A percentile compares a stretch with the other conserved stretches of the same genome.
Conservation (phyloP, 768 basidiomycete genomes). For the Leccinum truebloodii region DNA sequence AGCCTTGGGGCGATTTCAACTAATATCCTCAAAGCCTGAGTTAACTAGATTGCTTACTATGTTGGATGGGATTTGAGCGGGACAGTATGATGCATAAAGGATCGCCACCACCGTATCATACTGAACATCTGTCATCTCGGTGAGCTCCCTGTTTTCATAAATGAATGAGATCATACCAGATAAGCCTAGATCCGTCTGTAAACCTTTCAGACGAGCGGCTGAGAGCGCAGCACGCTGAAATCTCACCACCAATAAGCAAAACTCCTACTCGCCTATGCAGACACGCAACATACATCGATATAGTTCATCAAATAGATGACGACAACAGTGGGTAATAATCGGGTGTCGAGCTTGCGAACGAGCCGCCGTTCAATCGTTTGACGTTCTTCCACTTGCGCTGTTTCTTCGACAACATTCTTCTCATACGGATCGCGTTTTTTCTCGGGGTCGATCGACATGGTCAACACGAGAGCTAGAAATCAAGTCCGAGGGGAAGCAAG, state of each 20-base stretch:
- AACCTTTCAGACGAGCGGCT: constrained; percentile 49
- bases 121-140: constrained; percentile 44
- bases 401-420: constrained; percentile 1
- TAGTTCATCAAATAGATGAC: constrained; percentile 68
- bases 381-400: constrained; percentile 8
- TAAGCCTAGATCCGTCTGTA: constrained; percentile 49
- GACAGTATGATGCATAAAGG: constrained; percentile 61
- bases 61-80: constrained; percentile 47
- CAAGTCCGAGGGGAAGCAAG: neutral
- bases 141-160: neutral
- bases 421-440: constrained; percentile 14
- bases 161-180: constrained; percentile 34
- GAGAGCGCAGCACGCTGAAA: constrained; percentile 50
- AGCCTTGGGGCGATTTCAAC: constrained; percentile 36
- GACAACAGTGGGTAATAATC: constrained; percentile 58
- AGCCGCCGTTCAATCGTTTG: constrained; percentile 34
- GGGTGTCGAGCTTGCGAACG: constrained; percentile 54
- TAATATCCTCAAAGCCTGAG: neutral
- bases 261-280: neutral
- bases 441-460: constrained; percentile 19
- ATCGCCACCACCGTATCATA: constrained; percentile 57
- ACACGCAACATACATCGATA: constrained; percentile 50
- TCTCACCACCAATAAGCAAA: neutral
- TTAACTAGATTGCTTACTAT: neutral
- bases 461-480: neutral